Evolutionary conservation across 805 yeast species (phyloP).

Genomic region (Candida broadrunensis): DNA sequence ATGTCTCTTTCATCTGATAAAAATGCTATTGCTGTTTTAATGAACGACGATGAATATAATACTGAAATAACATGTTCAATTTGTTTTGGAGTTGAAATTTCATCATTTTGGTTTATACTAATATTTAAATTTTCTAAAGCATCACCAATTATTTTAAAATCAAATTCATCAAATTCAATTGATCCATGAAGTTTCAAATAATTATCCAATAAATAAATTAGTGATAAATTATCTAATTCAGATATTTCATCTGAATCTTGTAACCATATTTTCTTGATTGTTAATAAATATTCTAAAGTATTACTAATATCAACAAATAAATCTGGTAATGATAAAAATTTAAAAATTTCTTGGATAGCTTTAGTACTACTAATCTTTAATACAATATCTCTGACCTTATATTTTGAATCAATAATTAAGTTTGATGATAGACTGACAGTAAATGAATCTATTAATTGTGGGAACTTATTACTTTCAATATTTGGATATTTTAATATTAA

Average conservation of each 20-base stretch:
- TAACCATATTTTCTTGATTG: not conserved
- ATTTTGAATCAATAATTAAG: not conserved
- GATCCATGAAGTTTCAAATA: slow-evolving; percentile 14
- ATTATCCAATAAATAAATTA: slow-evolving; percentile 14
- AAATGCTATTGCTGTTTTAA: slow-evolving; percentile 14
- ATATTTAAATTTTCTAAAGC: slow-evolving; percentile 11
- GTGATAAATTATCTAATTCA: not conserved
- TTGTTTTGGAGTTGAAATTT: slow-evolving; percentile 12
- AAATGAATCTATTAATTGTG: not conserved
- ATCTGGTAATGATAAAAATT: not conserved
- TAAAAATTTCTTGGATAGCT: not conserved
- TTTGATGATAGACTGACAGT: not conserved
- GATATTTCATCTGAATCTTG: not conserved
- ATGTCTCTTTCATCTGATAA: slow-evolving; percentile 8
- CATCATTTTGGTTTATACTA: not conserved
- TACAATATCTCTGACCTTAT: not conserved
- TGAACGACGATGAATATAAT: slow-evolving; percentile 19
- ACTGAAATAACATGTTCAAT: slow-evolving; percentile 8
- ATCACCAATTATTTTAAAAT: slow-evolving; percentile 15
- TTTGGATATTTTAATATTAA: not conserved
- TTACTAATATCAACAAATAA: not conserved
- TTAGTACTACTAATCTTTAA: not conserved
- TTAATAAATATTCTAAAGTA: not conserved
- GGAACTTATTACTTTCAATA: not conserved
- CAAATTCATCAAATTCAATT: slow-evolving; percentile 10